These are phyloP conservation scores for Russula griseocarnosa DNA, from an alignment of 768 basidiomycete genomes.

Conservation along the genomic window DNA sequence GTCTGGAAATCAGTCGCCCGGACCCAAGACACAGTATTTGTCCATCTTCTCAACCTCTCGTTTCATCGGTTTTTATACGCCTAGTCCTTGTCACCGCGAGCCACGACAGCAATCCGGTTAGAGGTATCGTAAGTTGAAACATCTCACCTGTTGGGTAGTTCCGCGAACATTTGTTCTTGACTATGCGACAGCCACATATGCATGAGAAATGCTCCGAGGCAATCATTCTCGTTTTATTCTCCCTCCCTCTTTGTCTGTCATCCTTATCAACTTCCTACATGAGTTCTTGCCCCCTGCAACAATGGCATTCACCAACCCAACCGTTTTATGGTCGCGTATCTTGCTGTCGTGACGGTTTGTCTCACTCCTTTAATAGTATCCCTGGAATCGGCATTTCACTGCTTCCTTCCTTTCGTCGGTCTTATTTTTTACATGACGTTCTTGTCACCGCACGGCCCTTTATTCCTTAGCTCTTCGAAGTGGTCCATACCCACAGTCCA, in stretches of 20 bases:
- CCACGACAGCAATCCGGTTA: too few species aligned
- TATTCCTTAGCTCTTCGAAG: neutral
- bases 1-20: neutral
- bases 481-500: neutral
- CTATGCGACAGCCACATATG: neutral
- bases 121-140: neutral
- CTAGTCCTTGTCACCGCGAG: too few species aligned
- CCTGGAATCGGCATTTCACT: neutral
- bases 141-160: neutral
- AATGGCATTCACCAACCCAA: neutral
- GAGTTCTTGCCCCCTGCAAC: neutral
- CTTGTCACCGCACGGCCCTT: neutral
- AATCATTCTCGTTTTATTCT: neutral
- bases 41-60: neutral
- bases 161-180: neutral
- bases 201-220: neutral
- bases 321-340: neutral
- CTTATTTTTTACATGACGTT: constrained; percentile 14
- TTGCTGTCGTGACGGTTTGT: constrained; percentile 1
- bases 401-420: neutral
- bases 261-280: neutral
- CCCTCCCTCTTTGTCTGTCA: neutral
- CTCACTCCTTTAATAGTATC: neutral
- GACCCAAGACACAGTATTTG: neutral
- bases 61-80: too few species aligned